Conservation (phyloP, 1,139 yeast species). For the Suhomyces chickasaworum region DNA sequence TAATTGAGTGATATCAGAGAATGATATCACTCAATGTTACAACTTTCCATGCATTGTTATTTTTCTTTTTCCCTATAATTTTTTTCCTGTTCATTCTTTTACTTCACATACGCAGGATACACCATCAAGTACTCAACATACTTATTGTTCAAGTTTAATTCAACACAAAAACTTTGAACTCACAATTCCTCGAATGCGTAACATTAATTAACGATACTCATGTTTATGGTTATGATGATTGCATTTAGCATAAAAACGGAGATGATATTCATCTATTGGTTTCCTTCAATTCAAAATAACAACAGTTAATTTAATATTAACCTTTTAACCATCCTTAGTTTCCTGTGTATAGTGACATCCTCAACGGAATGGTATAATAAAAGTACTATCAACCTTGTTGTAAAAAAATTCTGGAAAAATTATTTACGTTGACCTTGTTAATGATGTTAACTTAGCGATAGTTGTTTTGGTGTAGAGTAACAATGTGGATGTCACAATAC, state of each 20-base stretch:
- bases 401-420: no score
- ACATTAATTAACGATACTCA: constrained; percentile 17
- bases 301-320: constrained; percentile 16
- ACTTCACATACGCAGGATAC: constrained; percentile 34
- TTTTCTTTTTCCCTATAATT: not conserved
- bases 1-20: constrained; percentile 1
- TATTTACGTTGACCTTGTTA: no score
- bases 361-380: constrained; percentile 31
- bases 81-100: constrained; percentile 11
- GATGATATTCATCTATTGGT: constrained; percentile 8
- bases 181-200: constrained; percentile 17
- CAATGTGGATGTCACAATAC: no score
- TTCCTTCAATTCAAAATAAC: constrained; percentile 27
- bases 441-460: no score
- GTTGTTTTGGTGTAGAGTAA: no score
- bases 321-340: constrained; percentile 13
- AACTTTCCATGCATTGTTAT: not conserved
- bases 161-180: constrained; percentile 15
- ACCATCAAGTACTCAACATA: constrained; percentile 31
- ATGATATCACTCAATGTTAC: no score
- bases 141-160: constrained; percentile 21
- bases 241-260: constrained; percentile 16
- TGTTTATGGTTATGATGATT: constrained; percentile 21
- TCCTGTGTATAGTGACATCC: constrained; percentile 37
- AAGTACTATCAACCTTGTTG: no score